A percentile compares a stretch with the other conserved stretches of the same genome.
phyloP scores from a whole-genome alignment of 78 protist species.

The Cavenderia fasciculata region DNA sequence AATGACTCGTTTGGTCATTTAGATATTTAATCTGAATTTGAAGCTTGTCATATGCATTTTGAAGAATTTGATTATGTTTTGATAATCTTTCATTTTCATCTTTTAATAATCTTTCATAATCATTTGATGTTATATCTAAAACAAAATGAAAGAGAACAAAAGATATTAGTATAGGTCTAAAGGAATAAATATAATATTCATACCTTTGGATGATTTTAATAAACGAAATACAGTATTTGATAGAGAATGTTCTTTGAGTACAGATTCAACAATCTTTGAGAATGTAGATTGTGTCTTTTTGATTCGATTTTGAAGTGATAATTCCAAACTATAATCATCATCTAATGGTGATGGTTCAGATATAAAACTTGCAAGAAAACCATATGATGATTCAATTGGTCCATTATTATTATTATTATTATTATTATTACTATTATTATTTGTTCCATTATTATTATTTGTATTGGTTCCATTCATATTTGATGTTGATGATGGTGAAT shows the following conservation, averaged over 20 bases:
- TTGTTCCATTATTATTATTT: not conserved
- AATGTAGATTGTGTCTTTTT: slow-evolving; percentile 45
- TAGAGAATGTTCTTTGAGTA: slow-evolving; percentile 53
- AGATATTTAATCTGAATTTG: slow-evolving; percentile 33
- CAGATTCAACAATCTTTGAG: slow-evolving; percentile 38
- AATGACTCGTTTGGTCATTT: slow-evolving; percentile 9
- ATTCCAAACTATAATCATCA: slow-evolving; percentile 16
- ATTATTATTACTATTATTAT: not conserved
- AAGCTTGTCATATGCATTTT: slow-evolving; percentile 38
- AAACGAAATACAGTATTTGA: slow-evolving; percentile 46
- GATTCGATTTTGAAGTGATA: slow-evolving; percentile 30
- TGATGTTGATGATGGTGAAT: no score
- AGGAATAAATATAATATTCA: not conserved
- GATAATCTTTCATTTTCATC: slow-evolving; percentile 69
- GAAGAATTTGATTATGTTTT: slow-evolving; percentile 59
- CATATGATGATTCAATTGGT: slow-evolving; percentile 12
- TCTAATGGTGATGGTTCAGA: slow-evolving; percentile 35
- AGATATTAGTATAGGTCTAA: not conserved
- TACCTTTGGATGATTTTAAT: slow-evolving; percentile 58
- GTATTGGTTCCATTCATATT: no score
- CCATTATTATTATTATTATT: not conserved
- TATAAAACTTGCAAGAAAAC: slow-evolving; percentile 32
- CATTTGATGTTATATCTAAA: slow-evolving; percentile 18
- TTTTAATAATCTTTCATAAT: slow-evolving; percentile 29
- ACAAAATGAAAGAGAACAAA: not conserved